phyloP scores from a whole-genome alignment of 805 yeast genomes.

The Metschnikowia borealis region DNA sequence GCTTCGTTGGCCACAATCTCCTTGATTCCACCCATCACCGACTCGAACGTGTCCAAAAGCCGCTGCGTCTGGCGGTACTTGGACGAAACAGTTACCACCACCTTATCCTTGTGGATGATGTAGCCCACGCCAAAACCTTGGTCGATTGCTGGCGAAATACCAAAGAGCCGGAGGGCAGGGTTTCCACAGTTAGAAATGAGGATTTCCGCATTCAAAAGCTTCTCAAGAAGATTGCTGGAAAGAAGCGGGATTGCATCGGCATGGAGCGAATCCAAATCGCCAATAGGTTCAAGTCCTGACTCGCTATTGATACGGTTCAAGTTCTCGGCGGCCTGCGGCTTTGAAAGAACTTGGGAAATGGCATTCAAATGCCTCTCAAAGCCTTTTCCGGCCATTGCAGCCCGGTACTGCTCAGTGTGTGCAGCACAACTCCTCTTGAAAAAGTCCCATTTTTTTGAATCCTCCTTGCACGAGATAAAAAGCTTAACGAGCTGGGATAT shows the following conservation, averaged over 20 bases:
- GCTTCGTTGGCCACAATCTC: conserved; percentile 41
- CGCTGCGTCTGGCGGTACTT: conserved; percentile 85
- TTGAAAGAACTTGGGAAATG: conserved; percentile 51
- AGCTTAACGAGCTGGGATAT: conserved; percentile 53
- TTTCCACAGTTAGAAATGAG: conserved; percentile 75
- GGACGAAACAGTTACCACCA: conserved; percentile 78
- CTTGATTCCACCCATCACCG: conserved; percentile 57
- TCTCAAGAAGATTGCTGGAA: conserved; percentile 31
- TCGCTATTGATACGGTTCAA: conserved; percentile 39
- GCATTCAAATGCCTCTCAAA: conserved; percentile 73
- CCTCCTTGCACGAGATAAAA: conserved; percentile 54
- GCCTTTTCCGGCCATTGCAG: conserved; percentile 60
- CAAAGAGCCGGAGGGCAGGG: conserved; percentile 80
- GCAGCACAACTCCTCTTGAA: conserved; percentile 49
- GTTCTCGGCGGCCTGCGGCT: conserved; percentile 32
- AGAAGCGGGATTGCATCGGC: conserved; percentile 26
- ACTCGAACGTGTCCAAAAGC: conserved; percentile 63
- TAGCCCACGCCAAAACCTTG: conserved; percentile 95
- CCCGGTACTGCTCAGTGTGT: conserved; percentile 47
- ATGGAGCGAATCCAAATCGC: conserved; percentile 6
- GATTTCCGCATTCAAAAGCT: conserved; percentile 34
- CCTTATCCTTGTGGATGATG: conserved; percentile 74
- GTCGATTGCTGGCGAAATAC: conserved; percentile 86
- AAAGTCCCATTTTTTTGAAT: conserved; percentile 44
- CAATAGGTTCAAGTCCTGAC: conserved; percentile 19